Evolutionary conservation across 1,139 yeast genomes (phyloP).

Genomic region (Yamadazyma sp.): DNA sequence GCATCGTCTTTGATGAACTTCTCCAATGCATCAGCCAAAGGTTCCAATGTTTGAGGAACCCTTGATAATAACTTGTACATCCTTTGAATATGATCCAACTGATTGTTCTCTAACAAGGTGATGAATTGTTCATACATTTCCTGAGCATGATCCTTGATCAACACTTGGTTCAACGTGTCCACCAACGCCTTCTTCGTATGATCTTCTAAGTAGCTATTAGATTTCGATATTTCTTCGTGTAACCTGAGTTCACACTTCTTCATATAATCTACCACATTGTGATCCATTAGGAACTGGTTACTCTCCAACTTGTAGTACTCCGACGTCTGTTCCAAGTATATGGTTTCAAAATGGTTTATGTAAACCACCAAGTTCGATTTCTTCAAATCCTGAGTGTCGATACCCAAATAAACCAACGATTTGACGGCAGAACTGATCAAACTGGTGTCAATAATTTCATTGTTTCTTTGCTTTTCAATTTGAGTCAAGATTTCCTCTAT

Average conservation of each 20-base stretch:
- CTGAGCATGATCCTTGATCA: constrained; percentile 77
- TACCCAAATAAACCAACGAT: constrained; percentile 77
- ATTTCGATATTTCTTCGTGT: constrained; percentile 76
- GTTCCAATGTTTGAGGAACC: constrained; percentile 72
- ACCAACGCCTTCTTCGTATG: constrained; percentile 79
- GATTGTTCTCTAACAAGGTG: constrained; percentile 69
- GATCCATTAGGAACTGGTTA: constrained; percentile 59
- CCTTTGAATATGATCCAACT: constrained; percentile 73
- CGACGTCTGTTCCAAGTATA: constrained; percentile 72
- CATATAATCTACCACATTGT: constrained; percentile 90
- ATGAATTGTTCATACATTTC: constrained; percentile 78
- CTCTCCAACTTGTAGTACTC: constrained; percentile 76
- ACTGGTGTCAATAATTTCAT: constrained; percentile 69
- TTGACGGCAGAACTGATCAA: constrained; percentile 74
- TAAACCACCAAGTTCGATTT: constrained; percentile 83
- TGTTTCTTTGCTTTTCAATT: constrained; percentile 77
- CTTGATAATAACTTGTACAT: constrained; percentile 76
- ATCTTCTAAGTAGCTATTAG: constrained; percentile 80
- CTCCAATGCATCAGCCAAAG: constrained; percentile 74
- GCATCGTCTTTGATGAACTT: constrained; percentile 76
- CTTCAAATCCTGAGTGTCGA: constrained; percentile 79
- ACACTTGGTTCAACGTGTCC: constrained; percentile 70
- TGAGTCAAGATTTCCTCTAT: constrained; percentile 73
- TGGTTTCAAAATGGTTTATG: constrained; percentile 73
- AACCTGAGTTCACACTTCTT: constrained; percentile 81